phyloP scores from a whole-genome alignment of 2,329 filamentous ascomycete genomes.

The Fusarium lateritium region DNA sequence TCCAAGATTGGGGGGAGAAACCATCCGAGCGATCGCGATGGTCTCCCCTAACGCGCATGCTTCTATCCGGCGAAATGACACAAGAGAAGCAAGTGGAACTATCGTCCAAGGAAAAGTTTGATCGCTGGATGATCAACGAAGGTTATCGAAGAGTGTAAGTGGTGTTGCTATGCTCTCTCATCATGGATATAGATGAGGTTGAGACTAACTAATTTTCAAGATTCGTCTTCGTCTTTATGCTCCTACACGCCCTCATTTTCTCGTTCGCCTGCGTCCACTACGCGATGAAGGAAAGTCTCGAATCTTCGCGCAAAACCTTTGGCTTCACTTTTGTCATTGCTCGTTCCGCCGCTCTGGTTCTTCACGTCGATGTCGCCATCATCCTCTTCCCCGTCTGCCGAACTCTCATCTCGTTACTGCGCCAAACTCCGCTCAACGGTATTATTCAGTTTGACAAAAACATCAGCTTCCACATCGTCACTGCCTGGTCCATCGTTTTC shows the following conservation, averaged over 20 bases:
- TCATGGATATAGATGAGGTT: not conserved
- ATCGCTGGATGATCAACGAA: constrained; percentile 92
- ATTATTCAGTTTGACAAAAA: constrained; percentile 93
- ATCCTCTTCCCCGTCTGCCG: constrained; percentile 87
- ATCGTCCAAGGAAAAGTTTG: constrained; percentile 79
- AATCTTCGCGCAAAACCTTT: constrained; percentile 75
- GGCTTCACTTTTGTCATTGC: constrained; percentile 84
- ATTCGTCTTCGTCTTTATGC: constrained; percentile 82
- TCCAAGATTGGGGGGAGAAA: constrained; percentile 50
- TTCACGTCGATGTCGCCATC: constrained; percentile 86
- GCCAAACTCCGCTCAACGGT: constrained; percentile 86
- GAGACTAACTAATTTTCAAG: constrained; percentile 48
- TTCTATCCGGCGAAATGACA: constrained; percentile 86
- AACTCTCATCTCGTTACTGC: constrained; percentile 84
- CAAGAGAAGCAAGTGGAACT: constrained; percentile 79
- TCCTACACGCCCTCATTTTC: constrained; percentile 83
- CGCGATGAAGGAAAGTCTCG: constrained; percentile 81
- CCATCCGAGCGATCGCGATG: constrained; percentile 82
- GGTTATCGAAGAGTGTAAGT: constrained; percentile 84
- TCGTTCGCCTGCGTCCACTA: constrained; percentile 86
- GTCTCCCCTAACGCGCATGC: constrained; percentile 85
- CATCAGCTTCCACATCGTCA: constrained; percentile 88
- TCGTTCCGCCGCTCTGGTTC: constrained; percentile 79
- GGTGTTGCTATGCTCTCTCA: not conserved
- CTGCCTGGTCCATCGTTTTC: constrained; percentile 90